Conservation (phyloP, 164 flowering plant species). For the Aristolochia contorta region DNA sequence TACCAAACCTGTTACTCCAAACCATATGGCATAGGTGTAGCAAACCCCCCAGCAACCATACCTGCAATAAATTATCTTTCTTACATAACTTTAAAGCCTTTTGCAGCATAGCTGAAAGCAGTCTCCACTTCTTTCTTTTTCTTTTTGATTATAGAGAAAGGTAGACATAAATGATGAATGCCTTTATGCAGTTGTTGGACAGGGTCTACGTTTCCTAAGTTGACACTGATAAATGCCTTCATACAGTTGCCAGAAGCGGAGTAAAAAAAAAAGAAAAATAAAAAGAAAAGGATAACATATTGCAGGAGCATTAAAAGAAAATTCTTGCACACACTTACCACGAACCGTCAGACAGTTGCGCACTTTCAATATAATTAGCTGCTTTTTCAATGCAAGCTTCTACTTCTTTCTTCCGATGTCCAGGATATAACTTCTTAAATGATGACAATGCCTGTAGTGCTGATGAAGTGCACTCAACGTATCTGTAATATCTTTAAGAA, state of each 20-base stretch:
- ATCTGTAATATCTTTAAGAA: conserved; percentile 29
- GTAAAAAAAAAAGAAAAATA: too few relatives aligned
- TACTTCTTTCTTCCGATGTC: conserved; percentile 63
- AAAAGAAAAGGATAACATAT: too few relatives aligned
- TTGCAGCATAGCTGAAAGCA: too few relatives aligned
- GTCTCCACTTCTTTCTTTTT: too few relatives aligned
- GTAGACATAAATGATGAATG: too few relatives aligned
- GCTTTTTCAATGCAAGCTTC: conserved; percentile 54
- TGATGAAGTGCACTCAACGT: conserved; percentile 94
- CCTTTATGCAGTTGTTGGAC: too few relatives aligned
- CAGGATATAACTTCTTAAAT: conserved; percentile 62
- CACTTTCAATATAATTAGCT: conserved; percentile 53
- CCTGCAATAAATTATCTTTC: conserved; percentile 26
- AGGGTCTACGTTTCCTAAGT: too few relatives aligned
- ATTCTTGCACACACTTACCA: conserved; percentile 42
- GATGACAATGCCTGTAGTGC: conserved; percentile 72
- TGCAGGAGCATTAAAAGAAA: background rate
- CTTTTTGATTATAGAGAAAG: too few relatives aligned
- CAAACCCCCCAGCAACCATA: conserved; percentile 95
- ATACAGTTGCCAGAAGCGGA: too few relatives aligned
- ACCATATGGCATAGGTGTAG: conserved; percentile 88
- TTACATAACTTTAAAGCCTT: background rate
- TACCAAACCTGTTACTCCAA: conserved; percentile 78
- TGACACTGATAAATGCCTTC: too few relatives aligned
- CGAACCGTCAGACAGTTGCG: conserved; percentile 80